Evolutionary conservation across 176 grass and related monocot species (phyloP).

Genomic region (Aegilops longissima): DNA sequence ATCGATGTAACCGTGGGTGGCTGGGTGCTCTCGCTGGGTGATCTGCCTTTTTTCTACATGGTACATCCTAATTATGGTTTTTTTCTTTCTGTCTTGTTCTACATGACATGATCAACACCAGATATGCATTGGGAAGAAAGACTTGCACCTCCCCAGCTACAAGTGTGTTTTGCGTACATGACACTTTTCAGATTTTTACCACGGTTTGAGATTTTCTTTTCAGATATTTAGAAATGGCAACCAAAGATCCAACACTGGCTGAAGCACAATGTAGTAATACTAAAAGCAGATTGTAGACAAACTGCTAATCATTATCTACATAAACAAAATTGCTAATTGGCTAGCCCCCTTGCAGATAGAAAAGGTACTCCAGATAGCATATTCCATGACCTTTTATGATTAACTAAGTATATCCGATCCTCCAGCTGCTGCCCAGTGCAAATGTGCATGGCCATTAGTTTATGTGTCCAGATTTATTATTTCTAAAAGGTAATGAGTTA

Average conservation of each 20-base stretch:
- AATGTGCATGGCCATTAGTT: constrained; percentile 15
- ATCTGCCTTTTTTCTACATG: not conserved
- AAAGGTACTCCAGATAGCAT: not conserved
- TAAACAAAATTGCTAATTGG: not conserved
- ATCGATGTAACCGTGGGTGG: not conserved
- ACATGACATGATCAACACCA: no score
- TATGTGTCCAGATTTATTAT: not conserved
- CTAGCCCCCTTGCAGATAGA: not conserved
- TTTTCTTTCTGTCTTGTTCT: no score
- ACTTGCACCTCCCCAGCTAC: no score
- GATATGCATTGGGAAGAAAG: no score
- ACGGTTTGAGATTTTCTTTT: no score
- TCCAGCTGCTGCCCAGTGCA: not conserved
- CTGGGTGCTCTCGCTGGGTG: not conserved
- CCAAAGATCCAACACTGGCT: not conserved
- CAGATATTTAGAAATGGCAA: no score
- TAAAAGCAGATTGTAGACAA: not conserved
- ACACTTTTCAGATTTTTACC: no score
- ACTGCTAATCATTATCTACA: not conserved
- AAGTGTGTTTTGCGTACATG: no score
- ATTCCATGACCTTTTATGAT: not conserved
- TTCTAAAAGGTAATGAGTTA: not conserved
- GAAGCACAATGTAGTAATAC: not conserved
- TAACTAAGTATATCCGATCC: constrained; percentile 16
- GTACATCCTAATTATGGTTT: no score